These are phyloP conservation scores for Scedosporium boydii DNA, from an alignment of 2,329 filamentous ascomycete species.

Conservation along the genomic window DNA sequence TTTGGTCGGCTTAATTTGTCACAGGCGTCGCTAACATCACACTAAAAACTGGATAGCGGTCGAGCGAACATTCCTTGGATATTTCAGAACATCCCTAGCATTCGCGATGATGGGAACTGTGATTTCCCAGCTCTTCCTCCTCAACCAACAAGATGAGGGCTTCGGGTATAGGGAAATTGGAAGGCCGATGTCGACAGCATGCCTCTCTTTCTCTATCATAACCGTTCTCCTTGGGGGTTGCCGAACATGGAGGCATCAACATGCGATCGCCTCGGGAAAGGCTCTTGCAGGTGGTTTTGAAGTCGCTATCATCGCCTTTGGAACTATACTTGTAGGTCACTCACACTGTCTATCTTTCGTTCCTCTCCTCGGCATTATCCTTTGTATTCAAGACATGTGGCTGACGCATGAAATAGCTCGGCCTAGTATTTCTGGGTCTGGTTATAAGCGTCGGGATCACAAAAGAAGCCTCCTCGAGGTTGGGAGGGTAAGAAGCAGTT, in stretches of 20 bases:
- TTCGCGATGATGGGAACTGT: conserved; percentile 57
- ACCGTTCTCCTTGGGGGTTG: conserved; percentile 20
- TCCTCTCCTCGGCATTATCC: not conserved
- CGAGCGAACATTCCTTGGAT: conserved; percentile 65
- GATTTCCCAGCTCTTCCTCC: conserved; percentile 58
- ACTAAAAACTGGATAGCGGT: conserved; percentile 40
- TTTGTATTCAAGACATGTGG: not conserved
- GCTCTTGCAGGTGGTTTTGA: conserved; percentile 19
- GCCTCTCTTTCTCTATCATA: conserved; percentile 29
- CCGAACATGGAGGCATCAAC: conserved; percentile 22
- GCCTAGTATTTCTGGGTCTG: not conserved
- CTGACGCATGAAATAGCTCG: not conserved
- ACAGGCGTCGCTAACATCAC: not conserved
- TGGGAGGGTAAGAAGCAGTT: not conserved
- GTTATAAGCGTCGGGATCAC: not conserved
- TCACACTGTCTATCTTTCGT: not conserved
- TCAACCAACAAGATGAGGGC: conserved; percentile 25
- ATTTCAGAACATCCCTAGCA: conserved; percentile 60
- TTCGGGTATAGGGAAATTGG: conserved; percentile 54
- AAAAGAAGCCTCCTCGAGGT: not conserved
- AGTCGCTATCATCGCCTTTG: conserved; percentile 1
- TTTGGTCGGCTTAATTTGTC: not conserved
- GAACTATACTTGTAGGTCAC: conserved; percentile 2
- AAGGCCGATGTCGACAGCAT: conserved; percentile 41
- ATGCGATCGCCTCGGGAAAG: conserved; percentile 18